Conservation (phyloP, 164 flowering plant species). For the Paratinospora sagittata region DNA sequence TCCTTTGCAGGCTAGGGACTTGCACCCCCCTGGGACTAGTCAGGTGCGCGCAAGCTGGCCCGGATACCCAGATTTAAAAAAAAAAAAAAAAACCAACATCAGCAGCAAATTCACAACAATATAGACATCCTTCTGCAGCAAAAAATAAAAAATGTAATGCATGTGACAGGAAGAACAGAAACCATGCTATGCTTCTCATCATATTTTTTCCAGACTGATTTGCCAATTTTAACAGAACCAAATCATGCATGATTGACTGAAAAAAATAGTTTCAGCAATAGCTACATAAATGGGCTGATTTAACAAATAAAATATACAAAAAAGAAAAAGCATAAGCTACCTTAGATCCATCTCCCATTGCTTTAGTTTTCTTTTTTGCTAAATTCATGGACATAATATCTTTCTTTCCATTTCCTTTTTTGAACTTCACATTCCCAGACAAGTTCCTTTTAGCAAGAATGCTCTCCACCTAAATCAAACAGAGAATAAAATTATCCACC, state of each 20-base stretch:
- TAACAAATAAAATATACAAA: background rate
- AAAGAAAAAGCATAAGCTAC: constrained; percentile 19
- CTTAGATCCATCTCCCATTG: constrained; percentile 58
- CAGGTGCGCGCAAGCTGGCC: no score
- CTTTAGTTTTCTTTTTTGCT: constrained; percentile 52
- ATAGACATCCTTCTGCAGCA: no score
- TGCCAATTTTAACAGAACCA: background rate
- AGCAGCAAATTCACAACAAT: no score
- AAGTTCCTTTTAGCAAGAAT: constrained; percentile 33
- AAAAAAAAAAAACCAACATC: no score
- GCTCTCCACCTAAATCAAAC: constrained; percentile 46
- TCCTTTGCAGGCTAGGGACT: no score
- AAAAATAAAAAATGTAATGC: no score
- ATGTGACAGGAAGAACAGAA: background rate
- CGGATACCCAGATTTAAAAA: no score
- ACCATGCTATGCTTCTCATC: background rate
- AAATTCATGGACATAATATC: constrained; percentile 28
- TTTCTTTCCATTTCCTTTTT: constrained; percentile 33
- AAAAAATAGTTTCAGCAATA: background rate
- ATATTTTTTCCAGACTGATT: background rate
- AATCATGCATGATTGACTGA: background rate
- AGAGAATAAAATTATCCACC: constrained; percentile 6
- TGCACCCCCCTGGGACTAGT: no score
- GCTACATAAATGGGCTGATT: background rate
- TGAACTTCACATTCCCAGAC: constrained; percentile 41